These are phyloP conservation scores for Manihot esculenta DNA, from an alignment of 441 rosid genomes.

Conservation along the genomic window DNA sequence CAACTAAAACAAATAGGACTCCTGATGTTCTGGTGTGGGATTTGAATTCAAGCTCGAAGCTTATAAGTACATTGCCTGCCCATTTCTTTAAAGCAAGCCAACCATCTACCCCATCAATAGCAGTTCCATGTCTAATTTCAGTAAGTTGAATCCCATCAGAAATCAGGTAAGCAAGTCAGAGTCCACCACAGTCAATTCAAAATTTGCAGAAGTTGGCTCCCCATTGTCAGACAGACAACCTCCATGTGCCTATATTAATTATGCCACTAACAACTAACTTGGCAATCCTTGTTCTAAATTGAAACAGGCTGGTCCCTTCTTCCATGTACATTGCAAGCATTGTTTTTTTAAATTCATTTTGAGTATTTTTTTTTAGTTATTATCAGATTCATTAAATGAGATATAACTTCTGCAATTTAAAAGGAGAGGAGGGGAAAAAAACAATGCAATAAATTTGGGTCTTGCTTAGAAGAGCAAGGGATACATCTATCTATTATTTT, in stretches of 20 bases:
- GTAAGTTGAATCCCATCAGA: not conserved
- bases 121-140: not conserved
- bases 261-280: not conserved
- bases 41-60: too few species aligned
- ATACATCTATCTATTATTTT: not conserved
- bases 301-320: not conserved
- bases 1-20: too few species aligned
- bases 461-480: slow-evolving; percentile 4
- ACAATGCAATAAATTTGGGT: not conserved
- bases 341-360: not conserved
- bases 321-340: not conserved
- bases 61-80: not conserved
- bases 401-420: not conserved
- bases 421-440: not conserved
- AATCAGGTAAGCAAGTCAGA: not conserved
- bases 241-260: not conserved
- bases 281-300: not conserved
- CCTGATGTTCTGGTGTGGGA: too few species aligned
- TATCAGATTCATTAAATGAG: not conserved
- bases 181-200: not conserved
- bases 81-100: not conserved
- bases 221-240: not conserved
- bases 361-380: not conserved
- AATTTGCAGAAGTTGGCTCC: not conserved
- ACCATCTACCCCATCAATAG: not conserved